Evolutionary conservation across 176 grass and related monocot species (phyloP).

Genomic region (Melocanna baccifera): DNA sequence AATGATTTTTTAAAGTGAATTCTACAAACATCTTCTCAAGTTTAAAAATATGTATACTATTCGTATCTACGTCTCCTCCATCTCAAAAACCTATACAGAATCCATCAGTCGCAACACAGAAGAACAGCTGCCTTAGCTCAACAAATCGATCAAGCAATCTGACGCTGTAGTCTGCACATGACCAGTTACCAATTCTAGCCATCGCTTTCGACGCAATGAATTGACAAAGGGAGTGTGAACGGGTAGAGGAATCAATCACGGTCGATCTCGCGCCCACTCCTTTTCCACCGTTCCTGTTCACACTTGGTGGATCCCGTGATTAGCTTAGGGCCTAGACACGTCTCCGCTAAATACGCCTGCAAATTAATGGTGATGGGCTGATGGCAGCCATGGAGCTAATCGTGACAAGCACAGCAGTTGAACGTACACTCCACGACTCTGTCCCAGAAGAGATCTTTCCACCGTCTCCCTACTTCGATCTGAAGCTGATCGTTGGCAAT

Average conservation of each 20-base stretch:
- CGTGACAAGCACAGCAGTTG: background rate
- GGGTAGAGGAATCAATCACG: background rate
- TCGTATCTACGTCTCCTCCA: rapidly evolving
- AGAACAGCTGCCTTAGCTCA: no score
- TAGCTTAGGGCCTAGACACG: background rate
- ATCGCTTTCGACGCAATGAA: background rate
- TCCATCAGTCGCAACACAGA: rapidly evolving
- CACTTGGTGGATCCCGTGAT: background rate
- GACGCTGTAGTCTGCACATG: no score
- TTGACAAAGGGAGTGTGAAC: background rate
- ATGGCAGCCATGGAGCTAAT: background rate
- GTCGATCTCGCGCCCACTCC: background rate
- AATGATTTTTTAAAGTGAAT: rapidly evolving
- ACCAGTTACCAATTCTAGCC: background rate
- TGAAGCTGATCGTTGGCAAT: no score
- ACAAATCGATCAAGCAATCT: no score
- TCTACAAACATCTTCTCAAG: rapidly evolving
- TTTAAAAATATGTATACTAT: rapidly evolving
- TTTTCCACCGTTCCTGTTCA: background rate
- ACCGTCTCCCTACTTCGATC: no score
- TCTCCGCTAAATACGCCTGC: background rate
- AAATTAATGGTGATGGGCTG: background rate
- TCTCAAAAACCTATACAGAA: no score
- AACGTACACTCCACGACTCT: no score
- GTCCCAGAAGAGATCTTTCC: no score